These are phyloP conservation scores for Termitomyces sp. DNA, from an alignment of 768 basidiomycete genomes.

Conservation along the genomic window DNA sequence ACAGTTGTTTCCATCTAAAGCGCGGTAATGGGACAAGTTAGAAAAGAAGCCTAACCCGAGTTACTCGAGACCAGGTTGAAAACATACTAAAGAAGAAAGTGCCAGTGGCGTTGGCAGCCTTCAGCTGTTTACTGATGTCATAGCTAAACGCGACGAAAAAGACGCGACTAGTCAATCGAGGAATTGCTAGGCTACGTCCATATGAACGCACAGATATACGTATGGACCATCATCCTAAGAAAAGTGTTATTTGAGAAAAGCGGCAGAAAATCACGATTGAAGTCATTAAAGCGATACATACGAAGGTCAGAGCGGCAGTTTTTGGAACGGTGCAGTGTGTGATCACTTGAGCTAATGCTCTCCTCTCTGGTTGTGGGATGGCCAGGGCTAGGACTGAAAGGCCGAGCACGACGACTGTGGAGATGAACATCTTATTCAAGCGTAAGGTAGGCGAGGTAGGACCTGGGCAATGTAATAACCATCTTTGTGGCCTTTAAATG, in stretches of 20 bases:
- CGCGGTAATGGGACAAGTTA: not conserved
- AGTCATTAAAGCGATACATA: conserved; percentile 1
- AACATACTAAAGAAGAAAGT: conserved; percentile 28
- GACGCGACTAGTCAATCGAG: not conserved
- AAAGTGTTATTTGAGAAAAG: not conserved
- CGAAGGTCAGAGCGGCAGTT: conserved; percentile 16
- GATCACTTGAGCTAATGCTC: conserved; percentile 14
- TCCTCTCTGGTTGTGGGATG: conserved; percentile 11
- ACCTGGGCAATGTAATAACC: not conserved
- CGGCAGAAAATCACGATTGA: not conserved
- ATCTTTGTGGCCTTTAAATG: not conserved
- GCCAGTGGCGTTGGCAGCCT: conserved; percentile 21
- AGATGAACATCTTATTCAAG: conserved; percentile 5
- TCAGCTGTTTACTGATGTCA: conserved; percentile 5
- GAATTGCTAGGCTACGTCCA: not conserved
- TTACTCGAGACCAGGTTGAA: not conserved
- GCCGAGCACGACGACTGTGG: conserved; percentile 8
- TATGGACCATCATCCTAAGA: conserved; percentile 18
- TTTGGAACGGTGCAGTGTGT: conserved; percentile 16
- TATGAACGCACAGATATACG: conserved; percentile 8
- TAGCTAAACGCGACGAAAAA: conserved; percentile 3
- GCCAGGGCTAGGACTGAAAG: conserved; percentile 7
- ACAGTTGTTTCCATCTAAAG: conserved; percentile 26
- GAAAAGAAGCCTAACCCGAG: not conserved
- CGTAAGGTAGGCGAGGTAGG: not conserved